Conservation (phyloP, 345 rosid genomes). For the Aegle marmelos region DNA sequence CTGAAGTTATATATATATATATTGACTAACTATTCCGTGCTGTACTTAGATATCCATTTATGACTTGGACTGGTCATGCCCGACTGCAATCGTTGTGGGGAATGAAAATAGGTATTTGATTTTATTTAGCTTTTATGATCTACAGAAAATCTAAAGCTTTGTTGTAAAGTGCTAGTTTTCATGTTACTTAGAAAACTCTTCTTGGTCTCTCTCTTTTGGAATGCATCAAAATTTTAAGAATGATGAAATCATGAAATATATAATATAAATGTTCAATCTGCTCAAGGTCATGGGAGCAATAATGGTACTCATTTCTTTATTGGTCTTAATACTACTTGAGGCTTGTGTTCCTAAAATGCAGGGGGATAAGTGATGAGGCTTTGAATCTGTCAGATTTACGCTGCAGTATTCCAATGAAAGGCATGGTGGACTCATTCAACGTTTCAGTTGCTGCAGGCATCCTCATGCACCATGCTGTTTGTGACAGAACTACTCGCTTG, state of each 20-base stretch:
- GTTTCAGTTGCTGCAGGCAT: conserved; percentile 97
- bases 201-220: not conserved
- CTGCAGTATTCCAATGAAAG: conserved; percentile 94
- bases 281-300: not conserved
- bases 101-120: conserved; percentile 66
- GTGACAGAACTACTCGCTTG: conserved; percentile 75
- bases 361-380: conserved; percentile 89
- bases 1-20: not conserved
- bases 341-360: conserved; percentile 25
- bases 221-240: not conserved
- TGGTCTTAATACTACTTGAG: not conserved
- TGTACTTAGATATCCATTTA: conserved; percentile 64
- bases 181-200: not conserved
- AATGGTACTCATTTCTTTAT: not conserved
- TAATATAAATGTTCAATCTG: not conserved
- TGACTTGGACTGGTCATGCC: conserved; percentile 94
- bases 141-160: not conserved
- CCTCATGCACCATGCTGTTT: conserved; percentile 89
- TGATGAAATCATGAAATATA: not conserved
- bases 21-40: not conserved
- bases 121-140: not conserved
- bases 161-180: no score
- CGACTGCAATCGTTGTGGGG: conserved; percentile 94
- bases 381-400: conserved; percentile 68
- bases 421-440: conserved; percentile 98